A percentile compares a stretch with the other conserved stretches of the same genome.
phyloP scores from a whole-genome alignment of 768 basidiomycete genomes.

The Paxillus ammoniavirescens region DNA sequence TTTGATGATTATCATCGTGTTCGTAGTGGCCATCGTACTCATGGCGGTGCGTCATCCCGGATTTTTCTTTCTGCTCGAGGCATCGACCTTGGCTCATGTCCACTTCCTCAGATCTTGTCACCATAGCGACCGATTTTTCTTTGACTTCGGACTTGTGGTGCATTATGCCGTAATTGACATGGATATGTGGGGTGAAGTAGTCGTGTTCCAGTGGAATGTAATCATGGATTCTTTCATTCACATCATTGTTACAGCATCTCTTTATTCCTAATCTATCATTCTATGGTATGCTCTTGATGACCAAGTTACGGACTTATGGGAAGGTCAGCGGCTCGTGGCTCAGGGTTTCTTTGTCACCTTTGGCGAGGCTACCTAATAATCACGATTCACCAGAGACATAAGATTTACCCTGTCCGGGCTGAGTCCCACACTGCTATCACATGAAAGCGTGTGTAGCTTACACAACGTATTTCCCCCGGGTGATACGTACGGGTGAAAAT shows the following conservation, averaged over 20 bases:
- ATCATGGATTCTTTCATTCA: slow-evolving; percentile 14
- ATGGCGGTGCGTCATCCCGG: slow-evolving; percentile 69
- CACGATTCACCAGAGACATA: not conserved
- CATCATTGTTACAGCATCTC: no score
- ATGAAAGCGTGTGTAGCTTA: no score
- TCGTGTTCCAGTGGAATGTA: slow-evolving; percentile 4
- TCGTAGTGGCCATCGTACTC: slow-evolving; percentile 87
- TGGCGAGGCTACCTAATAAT: not conserved
- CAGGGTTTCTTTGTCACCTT: not conserved
- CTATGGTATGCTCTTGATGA: not conserved
- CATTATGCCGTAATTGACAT: no score
- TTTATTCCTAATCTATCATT: slow-evolving; percentile 27
- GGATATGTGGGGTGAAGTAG: slow-evolving; percentile 8
- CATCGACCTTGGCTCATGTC: not conserved
- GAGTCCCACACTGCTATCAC: no score
- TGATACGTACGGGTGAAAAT: no score
- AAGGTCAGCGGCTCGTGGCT: not conserved
- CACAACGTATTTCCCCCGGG: no score
- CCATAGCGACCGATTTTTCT: slow-evolving; percentile 12
- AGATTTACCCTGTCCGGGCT: no score
- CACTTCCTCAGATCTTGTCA: slow-evolving; percentile 19
- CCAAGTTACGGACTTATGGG: not conserved
- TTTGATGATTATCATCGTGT: slow-evolving; percentile 80
- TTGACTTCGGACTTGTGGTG: not conserved
- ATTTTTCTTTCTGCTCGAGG: not conserved